Base-by-base conservation (phyloP, 805 yeast species). In the Cyberlindnera suaveolens region DNA sequence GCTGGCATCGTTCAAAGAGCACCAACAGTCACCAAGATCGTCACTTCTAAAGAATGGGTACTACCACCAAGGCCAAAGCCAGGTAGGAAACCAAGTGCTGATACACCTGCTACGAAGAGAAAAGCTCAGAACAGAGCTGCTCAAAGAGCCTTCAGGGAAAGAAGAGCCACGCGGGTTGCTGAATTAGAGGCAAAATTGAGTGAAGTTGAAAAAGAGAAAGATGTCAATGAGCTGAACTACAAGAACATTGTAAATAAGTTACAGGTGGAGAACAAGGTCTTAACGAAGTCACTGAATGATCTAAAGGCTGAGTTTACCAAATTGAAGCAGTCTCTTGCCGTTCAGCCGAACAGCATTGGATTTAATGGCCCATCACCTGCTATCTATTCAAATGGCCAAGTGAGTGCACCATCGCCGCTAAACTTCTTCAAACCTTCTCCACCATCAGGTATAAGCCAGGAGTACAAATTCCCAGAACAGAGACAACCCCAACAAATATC, bases 81-180 rank as follows among this genome's bases (percentile, higher is more conserved):
- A 0, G 85, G 85, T 7, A 64, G 83, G 32, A 77, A 77, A 51
- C 80, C 82, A 3, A 58, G 62, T 49, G 73, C 75, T 5, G 96
- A 87, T 51, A 77, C 90, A 0, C 95, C 96, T 0, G 89, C 90
- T 1, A 78, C 83, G 18, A 85, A 86, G 61, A 68, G 96, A 42
- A 87, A 87, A 63, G 95, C 95, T 3, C 96, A 85, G 62, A 89
- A 89, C 60, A 68, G 96, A 45, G 95, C 93, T n/a, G 96, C 96
- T 18, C 95, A 90, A 68, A 60, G 96, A 45, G 95, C 97, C 2
- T 86, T 87, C 66, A 68, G 96, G 50, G 95, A 88, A 61, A 72
- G 96, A 50, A 68, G 95, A 54, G 95, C 96, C 16, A 84, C 85
- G 29, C 67, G 89, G 40, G 86, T 88, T 7, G 79, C 78, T 45